Evolutionary conservation across 345 rosid genomes (phyloP).

Genomic region (Gossypium australe): DNA sequence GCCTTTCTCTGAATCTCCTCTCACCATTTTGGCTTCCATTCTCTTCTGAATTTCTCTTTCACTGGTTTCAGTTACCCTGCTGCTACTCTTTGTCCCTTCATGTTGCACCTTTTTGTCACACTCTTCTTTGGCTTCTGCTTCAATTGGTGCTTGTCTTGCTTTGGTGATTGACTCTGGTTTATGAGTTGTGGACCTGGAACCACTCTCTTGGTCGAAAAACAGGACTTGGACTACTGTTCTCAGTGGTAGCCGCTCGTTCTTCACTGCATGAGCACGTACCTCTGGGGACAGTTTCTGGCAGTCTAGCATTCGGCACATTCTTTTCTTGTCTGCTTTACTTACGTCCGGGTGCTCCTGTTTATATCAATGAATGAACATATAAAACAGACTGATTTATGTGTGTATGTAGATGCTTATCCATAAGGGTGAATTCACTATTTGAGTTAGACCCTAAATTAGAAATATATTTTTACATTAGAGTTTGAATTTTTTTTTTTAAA

Average conservation of each 20-base stretch:
- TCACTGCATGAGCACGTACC: conserved; percentile 85
- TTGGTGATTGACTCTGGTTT: conserved; percentile 22
- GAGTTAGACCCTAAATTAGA: no score
- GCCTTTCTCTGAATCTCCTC: conserved; percentile 25
- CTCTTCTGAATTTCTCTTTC: conserved; percentile 17
- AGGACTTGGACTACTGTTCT: conserved; percentile 93
- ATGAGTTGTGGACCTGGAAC: conserved; percentile 21
- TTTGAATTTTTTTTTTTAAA: no score
- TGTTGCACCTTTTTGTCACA: conserved; percentile 19
- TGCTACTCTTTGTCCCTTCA: conserved; percentile 12
- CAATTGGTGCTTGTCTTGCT: conserved; percentile 23
- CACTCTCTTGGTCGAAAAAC: conserved; percentile 78
- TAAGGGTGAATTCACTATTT: no score
- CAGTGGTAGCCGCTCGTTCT: conserved; percentile 87
- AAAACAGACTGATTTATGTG: neutral
- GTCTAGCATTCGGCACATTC: conserved; percentile 73
- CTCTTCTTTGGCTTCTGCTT: neutral
- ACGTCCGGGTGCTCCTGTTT: conserved; percentile 82
- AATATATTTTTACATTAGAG: no score
- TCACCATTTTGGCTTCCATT: conserved; percentile 20
- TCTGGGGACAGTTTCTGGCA: conserved; percentile 89
- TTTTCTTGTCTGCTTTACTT: conserved; percentile 76
- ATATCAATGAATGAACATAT: neutral
- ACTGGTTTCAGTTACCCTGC: conserved; percentile 23
- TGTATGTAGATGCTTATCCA: neutral